These are phyloP conservation scores for Mycena citricolor DNA, from an alignment of 1,284 basidiomycete species.

Conservation along the genomic window DNA sequence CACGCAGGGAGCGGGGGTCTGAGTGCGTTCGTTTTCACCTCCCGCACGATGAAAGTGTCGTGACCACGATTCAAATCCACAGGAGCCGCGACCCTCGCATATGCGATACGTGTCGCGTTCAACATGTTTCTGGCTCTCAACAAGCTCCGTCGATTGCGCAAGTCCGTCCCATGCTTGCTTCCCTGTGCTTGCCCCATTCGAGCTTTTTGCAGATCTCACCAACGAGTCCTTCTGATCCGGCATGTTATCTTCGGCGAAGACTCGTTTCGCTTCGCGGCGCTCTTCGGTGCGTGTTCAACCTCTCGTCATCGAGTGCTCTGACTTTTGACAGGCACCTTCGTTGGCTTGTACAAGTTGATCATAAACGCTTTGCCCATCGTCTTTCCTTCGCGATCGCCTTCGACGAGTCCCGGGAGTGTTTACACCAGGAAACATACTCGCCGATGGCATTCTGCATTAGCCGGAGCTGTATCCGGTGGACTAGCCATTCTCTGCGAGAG, in stretches of 20 bases:
- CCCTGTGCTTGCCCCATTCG: background rate
- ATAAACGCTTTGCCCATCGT: slow-evolving; percentile 82
- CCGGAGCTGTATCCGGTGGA: slow-evolving; percentile 82
- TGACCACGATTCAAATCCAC: slow-evolving; percentile 8
- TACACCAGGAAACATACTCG: slow-evolving; percentile 68
- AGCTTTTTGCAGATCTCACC: slow-evolving; percentile 54
- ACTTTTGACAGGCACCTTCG: slow-evolving; percentile 64
- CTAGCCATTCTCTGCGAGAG: slow-evolving; percentile 86
- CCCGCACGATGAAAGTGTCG: background rate
- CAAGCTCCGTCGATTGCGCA: slow-evolving; percentile 61
- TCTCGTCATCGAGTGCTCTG: slow-evolving; percentile 33
- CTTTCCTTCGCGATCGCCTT: slow-evolving; percentile 47
- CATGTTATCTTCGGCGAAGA: slow-evolving; percentile 81
- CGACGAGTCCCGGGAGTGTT: slow-evolving; percentile 70
- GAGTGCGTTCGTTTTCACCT: slow-evolving; percentile 54
- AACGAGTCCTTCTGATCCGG: slow-evolving; percentile 61
- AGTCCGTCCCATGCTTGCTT: slow-evolving; percentile 38
- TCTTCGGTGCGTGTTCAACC: slow-evolving; percentile 62
- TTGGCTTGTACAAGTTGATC: slow-evolving; percentile 78
- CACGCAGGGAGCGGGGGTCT: slow-evolving; percentile 76
- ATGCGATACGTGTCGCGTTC: slow-evolving; percentile 72
- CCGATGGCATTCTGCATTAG: slow-evolving; percentile 87
- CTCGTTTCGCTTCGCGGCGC: slow-evolving; percentile 78
- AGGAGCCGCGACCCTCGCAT: slow-evolving; percentile 83
- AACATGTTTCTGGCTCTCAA: slow-evolving; percentile 74